Conservation (phyloP, 805 yeast genomes). For the Pichia rugopelliculosa region DNA sequence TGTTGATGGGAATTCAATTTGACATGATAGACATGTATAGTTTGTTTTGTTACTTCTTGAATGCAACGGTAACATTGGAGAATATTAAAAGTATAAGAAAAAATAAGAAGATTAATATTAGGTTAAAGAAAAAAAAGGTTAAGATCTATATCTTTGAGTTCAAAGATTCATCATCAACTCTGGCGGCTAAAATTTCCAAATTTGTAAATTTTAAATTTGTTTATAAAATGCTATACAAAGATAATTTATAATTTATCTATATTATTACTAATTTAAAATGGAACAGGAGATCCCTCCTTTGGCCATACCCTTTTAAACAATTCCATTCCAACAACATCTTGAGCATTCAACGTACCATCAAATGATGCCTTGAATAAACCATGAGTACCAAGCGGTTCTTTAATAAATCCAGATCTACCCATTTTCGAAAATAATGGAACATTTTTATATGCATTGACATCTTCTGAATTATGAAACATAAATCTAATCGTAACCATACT, state of each 20-base stretch:
- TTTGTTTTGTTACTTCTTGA: slow-evolving; percentile 11
- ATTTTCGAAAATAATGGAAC: slow-evolving; percentile 88
- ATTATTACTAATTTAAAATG: background rate
- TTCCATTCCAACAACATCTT: slow-evolving; percentile 91
- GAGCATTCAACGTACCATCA: slow-evolving; percentile 83
- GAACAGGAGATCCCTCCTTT: slow-evolving; percentile 18
- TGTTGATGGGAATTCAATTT: slow-evolving; percentile 70
- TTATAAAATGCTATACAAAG: background rate
- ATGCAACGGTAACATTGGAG: slow-evolving; percentile 6
- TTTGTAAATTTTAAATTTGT: background rate
- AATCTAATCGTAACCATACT: slow-evolving; percentile 85
- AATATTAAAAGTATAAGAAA: no score
- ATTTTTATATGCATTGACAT: slow-evolving; percentile 81
- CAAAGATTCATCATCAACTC: no score
- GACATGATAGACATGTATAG: slow-evolving; percentile 83
- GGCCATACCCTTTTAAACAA: slow-evolving; percentile 96
- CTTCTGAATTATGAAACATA: slow-evolving; percentile 93
- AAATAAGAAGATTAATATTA: background rate
- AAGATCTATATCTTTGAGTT: no score
- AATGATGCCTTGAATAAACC: slow-evolving; percentile 96
- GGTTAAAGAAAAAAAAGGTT: no score
- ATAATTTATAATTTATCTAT: background rate
- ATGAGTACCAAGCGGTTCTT: slow-evolving; percentile 94
- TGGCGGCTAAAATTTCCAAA: background rate
- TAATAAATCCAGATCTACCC: slow-evolving; percentile 92